Conservation (phyloP, 1,284 basidiomycete species). For the Ustilago shanxiensis region DNA sequence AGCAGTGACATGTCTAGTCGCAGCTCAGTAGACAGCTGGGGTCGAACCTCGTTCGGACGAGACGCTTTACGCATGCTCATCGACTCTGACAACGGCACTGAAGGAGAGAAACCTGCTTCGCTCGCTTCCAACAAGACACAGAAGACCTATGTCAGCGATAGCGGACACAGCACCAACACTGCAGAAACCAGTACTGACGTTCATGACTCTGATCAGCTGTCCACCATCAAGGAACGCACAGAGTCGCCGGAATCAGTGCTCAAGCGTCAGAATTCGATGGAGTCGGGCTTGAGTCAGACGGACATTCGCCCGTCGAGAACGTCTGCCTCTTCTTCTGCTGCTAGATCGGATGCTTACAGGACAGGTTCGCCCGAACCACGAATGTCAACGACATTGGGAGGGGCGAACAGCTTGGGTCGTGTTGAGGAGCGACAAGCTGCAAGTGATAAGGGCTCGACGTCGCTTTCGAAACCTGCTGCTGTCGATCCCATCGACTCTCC, state of each 20-base stretch:
- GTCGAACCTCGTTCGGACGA: constrained; percentile 20
- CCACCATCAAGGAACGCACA: constrained; percentile 42
- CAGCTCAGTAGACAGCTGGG: constrained; percentile 47
- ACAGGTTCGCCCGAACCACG: constrained; percentile 10
- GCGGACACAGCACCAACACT: constrained; percentile 41
- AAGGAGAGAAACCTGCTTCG: constrained; percentile 8
- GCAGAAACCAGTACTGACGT: constrained; percentile 44
- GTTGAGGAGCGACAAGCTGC: background rate
- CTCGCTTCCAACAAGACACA: constrained; percentile 23
- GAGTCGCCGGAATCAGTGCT: constrained; percentile 34
- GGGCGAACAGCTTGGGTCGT: background rate
- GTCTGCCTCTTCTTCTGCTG: constrained; percentile 26
- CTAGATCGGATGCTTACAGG: constrained; percentile 5
- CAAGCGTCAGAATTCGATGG: constrained; percentile 24
- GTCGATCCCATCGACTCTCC: constrained; percentile 33
- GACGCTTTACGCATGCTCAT: constrained; percentile 20
- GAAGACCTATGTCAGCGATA: constrained; percentile 34
- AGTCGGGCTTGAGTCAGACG: constrained; percentile 16
- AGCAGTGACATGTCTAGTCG: constrained; percentile 32
- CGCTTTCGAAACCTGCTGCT: background rate
- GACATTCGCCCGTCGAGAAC: constrained; percentile 13
- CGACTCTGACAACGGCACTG: constrained; percentile 21
- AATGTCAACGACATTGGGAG: background rate
- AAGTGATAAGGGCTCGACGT: background rate
- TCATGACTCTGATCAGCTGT: constrained; percentile 41